phyloP scores from a whole-genome alignment of 1,284 basidiomycete species.

The Ceratobasidium sp. region DNA sequence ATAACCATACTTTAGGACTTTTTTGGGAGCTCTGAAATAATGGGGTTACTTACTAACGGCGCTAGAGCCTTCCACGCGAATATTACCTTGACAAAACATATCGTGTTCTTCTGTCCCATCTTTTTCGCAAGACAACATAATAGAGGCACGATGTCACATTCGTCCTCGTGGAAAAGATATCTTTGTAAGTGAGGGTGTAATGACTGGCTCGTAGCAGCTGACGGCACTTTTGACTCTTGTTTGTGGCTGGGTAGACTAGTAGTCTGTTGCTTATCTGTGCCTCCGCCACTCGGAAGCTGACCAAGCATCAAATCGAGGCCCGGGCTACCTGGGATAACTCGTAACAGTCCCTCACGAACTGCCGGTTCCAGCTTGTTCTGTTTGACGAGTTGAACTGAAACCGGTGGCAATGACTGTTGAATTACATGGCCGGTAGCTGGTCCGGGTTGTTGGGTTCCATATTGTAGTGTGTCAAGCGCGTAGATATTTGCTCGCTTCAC shows the following conservation, averaged over 20 bases:
- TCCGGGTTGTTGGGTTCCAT: background rate
- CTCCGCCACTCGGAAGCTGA: background rate
- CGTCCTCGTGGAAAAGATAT: background rate
- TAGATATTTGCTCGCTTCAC: background rate
- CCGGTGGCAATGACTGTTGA: background rate
- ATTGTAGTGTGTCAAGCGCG: background rate
- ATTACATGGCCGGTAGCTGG: background rate
- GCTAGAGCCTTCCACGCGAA: constrained; percentile 2
- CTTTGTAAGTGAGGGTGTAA: background rate
- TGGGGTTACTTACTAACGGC: background rate
- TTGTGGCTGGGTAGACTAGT: background rate
- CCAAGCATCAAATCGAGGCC: background rate
- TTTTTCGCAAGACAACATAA: background rate
- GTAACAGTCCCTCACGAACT: background rate
- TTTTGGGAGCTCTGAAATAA: background rate
- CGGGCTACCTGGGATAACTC: background rate
- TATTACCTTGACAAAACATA: constrained; percentile 31
- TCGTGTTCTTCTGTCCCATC: background rate
- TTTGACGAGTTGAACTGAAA: background rate
- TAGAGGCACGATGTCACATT: constrained; percentile 9
- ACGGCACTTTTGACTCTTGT: too few species aligned
- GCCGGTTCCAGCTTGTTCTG: background rate
- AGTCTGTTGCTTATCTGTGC: too few species aligned
- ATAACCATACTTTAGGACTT: too few species aligned
- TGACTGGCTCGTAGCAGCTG: too few species aligned